Percentiles rank a stretch among this genome's conserved stretches.
These are phyloP conservation scores for Azolla pinnata DNA, from an alignment of 75 land plant genomes.

Conservation along the genomic window DNA sequence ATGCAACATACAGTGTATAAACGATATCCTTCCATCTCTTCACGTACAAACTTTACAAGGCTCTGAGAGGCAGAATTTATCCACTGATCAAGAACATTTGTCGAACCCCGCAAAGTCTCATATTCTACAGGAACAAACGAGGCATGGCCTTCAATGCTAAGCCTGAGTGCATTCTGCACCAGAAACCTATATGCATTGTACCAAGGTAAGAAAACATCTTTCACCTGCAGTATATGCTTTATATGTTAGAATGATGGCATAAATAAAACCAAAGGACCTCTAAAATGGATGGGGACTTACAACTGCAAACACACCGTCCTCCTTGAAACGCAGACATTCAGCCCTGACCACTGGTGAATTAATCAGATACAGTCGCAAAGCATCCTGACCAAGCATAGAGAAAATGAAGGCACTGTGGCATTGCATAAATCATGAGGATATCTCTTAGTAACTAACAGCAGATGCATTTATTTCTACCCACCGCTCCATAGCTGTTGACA, in stretches of 20 bases:
- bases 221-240: conserved; percentile 61
- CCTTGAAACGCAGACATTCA: conserved; percentile 75
- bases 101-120: conserved; percentile 41
- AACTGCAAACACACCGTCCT: conserved; percentile 85
- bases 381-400: conserved; percentile 53
- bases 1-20: conserved; percentile 65
- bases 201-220: conserved; percentile 95
- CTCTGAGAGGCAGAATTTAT: conserved; percentile 93
- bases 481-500: conserved; percentile 91
- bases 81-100: conserved; percentile 98
- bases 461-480: too few species aligned
- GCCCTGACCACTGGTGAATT: conserved; percentile 98
- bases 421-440: not conserved
- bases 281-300: conserved; percentile 39
- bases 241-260: too few species aligned
- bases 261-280: too few species aligned
- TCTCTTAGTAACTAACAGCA: too few species aligned
- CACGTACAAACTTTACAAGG: conserved; percentile 81
- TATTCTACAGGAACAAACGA: conserved; percentile 58
- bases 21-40: conserved; percentile 95
- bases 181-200: conserved; percentile 98
- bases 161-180: conserved; percentile 85
- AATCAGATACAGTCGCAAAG: conserved; percentile 82
- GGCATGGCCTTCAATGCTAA: conserved; percentile 62
- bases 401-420: conserved; percentile 4